Conservation (phyloP, 139 green algal species). For the Tetraselmis chui region DNA sequence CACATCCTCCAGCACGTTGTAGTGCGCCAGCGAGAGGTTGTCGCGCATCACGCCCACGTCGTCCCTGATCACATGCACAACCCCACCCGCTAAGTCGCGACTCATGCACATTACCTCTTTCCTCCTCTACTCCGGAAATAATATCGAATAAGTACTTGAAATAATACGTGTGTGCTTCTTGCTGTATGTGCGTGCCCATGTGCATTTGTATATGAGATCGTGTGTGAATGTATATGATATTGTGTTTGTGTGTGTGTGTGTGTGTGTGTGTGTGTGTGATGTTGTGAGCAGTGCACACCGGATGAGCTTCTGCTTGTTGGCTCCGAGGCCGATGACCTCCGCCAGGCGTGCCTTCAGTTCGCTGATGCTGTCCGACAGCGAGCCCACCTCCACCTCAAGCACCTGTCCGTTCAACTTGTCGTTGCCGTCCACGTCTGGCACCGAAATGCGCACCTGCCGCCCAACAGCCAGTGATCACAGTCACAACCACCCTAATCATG, state of each 20-base stretch:
- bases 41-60: slow-evolving; percentile 65
- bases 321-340: not conserved
- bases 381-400: slow-evolving; percentile 66
- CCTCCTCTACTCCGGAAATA: too few species aligned
- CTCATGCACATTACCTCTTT: too few species aligned
- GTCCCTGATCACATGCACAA: slow-evolving; percentile 28
- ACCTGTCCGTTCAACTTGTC: slow-evolving; percentile 69
- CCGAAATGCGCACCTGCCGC: slow-evolving; percentile 25
- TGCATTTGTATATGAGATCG: too few species aligned
- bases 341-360: not conserved
- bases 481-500: too few species aligned
- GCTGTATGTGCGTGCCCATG: too few species aligned
- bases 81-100: too few species aligned
- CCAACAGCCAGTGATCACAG: too few species aligned
- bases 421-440: slow-evolving; percentile 55
- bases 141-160: too few species aligned
- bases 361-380: slow-evolving; percentile 32
- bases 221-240: too few species aligned
- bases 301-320: not conserved
- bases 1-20: slow-evolving; percentile 67
- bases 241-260: too few species aligned
- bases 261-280: too few species aligned
- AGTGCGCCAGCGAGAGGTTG: slow-evolving; percentile 66
- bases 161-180: too few species aligned
- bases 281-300: not conserved